These are phyloP conservation scores for Ensete ventricosum DNA, from an alignment of 176 grass and related monocot species.

Conservation along the genomic window DNA sequence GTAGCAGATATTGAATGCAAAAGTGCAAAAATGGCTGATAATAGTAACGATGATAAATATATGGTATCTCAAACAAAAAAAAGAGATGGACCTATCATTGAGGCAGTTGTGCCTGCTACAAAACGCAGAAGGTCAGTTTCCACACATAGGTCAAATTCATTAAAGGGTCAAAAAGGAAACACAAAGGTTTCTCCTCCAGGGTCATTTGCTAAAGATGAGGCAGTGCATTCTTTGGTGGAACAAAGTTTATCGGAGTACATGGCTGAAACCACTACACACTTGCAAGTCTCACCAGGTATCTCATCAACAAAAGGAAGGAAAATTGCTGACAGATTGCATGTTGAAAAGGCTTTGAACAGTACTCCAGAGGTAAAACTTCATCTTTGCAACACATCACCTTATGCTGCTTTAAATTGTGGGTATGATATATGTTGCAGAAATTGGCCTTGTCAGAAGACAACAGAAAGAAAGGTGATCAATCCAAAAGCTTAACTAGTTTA, in stretches of 20 bases:
- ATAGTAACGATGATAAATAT: conserved; percentile 34
- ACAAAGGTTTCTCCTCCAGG: conserved; percentile 22
- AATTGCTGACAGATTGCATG: conserved; percentile 26
- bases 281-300: conserved; percentile 32
- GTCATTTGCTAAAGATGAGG: conserved; percentile 27
- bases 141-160: conserved; percentile 39
- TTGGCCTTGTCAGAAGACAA: conserved; percentile 29
- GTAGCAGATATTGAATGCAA: conserved; percentile 16
- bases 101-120: conserved; percentile 47
- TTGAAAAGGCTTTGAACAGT: conserved; percentile 22
- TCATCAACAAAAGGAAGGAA: conserved; percentile 50
- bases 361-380: conserved; percentile 43
- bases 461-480: conserved; percentile 31
- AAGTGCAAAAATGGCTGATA: conserved; percentile 10
- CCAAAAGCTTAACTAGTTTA: conserved; percentile 51
- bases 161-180: conserved; percentile 32
- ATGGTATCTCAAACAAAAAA: conserved; percentile 23
- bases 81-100: conserved; percentile 20
- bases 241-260: conserved; percentile 25
- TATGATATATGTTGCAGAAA: conserved; percentile 26
- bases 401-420: neutral
- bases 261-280: conserved; percentile 27
- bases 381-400: conserved; percentile 8
- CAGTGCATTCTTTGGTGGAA: conserved; percentile 29
- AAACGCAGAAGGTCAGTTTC: conserved; percentile 86